These are phyloP conservation scores for Podila epicladia DNA, from an alignment of 192 early-diverging fungal genomes.

Conservation along the genomic window DNA sequence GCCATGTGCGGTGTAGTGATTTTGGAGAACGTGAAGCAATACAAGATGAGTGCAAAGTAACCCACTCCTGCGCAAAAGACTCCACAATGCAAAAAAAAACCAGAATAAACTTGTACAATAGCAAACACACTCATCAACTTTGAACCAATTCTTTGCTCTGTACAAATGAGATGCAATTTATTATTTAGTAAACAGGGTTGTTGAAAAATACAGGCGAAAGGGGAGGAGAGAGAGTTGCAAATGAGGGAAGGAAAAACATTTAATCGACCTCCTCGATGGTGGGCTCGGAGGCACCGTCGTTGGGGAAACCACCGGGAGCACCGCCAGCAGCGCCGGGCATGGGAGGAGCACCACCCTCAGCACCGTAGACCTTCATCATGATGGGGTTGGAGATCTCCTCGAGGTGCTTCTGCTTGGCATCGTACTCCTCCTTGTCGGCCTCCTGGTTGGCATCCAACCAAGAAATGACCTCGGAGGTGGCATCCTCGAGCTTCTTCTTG, in stretches of 20 bases:
- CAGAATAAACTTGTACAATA: constrained; percentile 3
- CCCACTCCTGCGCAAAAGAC: neutral
- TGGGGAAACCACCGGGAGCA: constrained; percentile 83
- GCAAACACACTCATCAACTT: neutral
- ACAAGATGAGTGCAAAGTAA: constrained; percentile 69
- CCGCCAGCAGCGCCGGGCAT: constrained; percentile 75
- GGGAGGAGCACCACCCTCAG: constrained; percentile 72
- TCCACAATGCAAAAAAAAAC: too few species aligned
- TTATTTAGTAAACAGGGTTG: constrained; percentile 5
- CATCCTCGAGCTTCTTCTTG: constrained; percentile 87
- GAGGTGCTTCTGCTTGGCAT: constrained; percentile 93
- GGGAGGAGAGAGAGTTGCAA: constrained; percentile 16
- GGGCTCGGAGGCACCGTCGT: constrained; percentile 63
- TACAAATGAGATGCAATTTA: constrained; percentile 4
- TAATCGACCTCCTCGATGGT: constrained; percentile 84
- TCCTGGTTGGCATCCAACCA: constrained; percentile 96
- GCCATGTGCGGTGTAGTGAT: constrained; percentile 70
- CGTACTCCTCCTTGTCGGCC: constrained; percentile 98
- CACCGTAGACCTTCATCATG: constrained; percentile 95
- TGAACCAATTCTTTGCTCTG: neutral
- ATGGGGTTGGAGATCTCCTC: constrained; percentile 96
- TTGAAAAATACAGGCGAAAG: constrained; percentile 12
- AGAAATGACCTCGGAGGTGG: constrained; percentile 91
- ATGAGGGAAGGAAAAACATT: constrained; percentile 37
- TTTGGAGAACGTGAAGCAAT: constrained; percentile 58